Percentiles rank a stretch among this genome's conserved stretches.
Conservation (phyloP, 345 rosid genomes). For the Passiflora organensis region DNA sequence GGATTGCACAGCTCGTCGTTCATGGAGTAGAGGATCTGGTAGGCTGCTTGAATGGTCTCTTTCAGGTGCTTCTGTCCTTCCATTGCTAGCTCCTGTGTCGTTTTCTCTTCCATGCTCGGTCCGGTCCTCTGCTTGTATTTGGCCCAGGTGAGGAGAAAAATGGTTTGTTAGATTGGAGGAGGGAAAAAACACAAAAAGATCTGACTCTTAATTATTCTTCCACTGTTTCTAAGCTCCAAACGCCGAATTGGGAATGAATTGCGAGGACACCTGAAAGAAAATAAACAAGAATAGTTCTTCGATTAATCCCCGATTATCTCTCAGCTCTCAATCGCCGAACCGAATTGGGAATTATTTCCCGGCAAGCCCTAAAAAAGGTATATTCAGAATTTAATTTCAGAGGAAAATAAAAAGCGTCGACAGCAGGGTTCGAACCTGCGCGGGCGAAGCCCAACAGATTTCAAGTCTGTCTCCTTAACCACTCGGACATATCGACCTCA, state of each 20-base stretch:
- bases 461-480: conserved; percentile 99
- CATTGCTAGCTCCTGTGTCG: conserved; percentile 77
- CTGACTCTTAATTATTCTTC: background rate
- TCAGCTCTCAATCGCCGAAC: too few relatives aligned
- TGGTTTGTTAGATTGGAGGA: background rate
- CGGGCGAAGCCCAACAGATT: conserved; percentile 98
- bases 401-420: conserved; percentile 23
- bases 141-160: background rate
- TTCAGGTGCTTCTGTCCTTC: conserved; percentile 88
- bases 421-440: conserved; percentile 99
- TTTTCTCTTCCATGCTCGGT: conserved; percentile 23
- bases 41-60: conserved; percentile 83
- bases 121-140: background rate
- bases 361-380: background rate
- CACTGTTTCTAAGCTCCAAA: background rate
- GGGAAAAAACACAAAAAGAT: background rate
- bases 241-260: too few relatives aligned
- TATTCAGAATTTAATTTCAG: background rate
- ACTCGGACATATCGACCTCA: conserved; percentile 72
- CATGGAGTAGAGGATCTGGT: conserved; percentile 76
- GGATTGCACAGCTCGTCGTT: conserved; percentile 96
- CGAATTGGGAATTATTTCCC: too few relatives aligned
- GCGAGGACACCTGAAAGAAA: too few relatives aligned
- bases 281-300: too few relatives aligned
- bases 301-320: too few relatives aligned